Evolutionary conservation across 2,329 filamentous ascomycete species (phyloP).

Genomic region (Talaromyces sp.): DNA sequence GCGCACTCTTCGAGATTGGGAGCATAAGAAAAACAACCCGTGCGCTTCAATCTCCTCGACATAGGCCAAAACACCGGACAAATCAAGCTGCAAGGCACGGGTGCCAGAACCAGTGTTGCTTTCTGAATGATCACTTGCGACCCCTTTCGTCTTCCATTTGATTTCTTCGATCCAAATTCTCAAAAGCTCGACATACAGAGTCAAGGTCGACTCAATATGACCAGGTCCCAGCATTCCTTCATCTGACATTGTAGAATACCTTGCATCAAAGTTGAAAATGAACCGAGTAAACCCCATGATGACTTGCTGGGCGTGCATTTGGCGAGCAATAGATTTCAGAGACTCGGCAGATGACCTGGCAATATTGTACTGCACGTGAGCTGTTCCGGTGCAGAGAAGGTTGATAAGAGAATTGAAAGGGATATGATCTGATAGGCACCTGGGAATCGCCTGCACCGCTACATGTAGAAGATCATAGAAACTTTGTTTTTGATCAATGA

Average conservation of each 20-base stretch:
- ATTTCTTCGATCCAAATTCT: slow-evolving; percentile 99
- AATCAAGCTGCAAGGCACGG: slow-evolving; percentile 70
- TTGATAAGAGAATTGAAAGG: slow-evolving; percentile 93
- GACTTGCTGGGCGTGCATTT: slow-evolving; percentile 89
- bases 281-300: slow-evolving; percentile 95
- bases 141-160: slow-evolving; percentile 73
- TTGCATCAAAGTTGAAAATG: slow-evolving; percentile 97
- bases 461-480: slow-evolving; percentile 96
- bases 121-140: slow-evolving; percentile 59
- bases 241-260: slow-evolving; percentile 96
- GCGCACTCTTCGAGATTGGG: slow-evolving; percentile 83
- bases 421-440: slow-evolving; percentile 86
- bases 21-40: slow-evolving; percentile 94
- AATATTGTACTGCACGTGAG: slow-evolving; percentile 89
- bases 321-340: slow-evolving; percentile 87
- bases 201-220: slow-evolving; percentile 90
- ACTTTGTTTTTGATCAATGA: slow-evolving; percentile 78
- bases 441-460: slow-evolving; percentile 87
- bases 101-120: slow-evolving; percentile 58
- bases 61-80: slow-evolving; percentile 83
- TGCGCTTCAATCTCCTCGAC: slow-evolving; percentile 97
- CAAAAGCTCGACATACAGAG: slow-evolving; percentile 86
- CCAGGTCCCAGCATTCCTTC: slow-evolving; percentile 90
- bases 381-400: slow-evolving; percentile 89
- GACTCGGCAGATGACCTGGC: slow-evolving; percentile 88